Evolutionary conservation across 768 basidiomycete genomes (phyloP), one percentile per base, ranked within the genome.

Genomic region (Tremella yokohamensis): DNA sequence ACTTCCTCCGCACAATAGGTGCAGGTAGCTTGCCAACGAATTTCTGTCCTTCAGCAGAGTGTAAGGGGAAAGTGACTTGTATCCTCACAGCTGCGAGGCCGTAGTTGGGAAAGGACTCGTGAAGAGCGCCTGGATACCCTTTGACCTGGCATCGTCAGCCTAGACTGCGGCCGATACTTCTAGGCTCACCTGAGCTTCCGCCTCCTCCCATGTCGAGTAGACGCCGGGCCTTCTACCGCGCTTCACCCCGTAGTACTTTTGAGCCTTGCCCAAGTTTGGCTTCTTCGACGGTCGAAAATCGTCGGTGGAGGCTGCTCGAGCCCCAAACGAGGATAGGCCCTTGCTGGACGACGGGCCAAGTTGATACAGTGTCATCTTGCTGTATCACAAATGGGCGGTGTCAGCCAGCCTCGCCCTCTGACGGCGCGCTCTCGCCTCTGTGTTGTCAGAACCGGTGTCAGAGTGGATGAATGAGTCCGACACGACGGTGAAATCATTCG

Each of bases 231-330:
- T 16, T 45, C 70, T 20, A 16, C 70, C 70, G 22, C 49, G 39
- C 29, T 52, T 54, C n/a, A 72, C 70, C 1, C 56, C 68, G 42
- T 72, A 70, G 54, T 42, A 72, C 55, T 65, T 55, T 12, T 29
- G 40, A 40, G 18, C 20, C 37, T 57, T 57, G 18, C 15, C 25
- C 39, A n/a, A 9, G 38, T 45, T 47, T 26, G 45, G 37, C 54
- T 55, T 54, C 49, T 15, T 47, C 1, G 34, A 18, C 3, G 2
- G 29, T 34, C 29, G 29, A 34, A 6, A 34, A 34, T 34, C 11
- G 29, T 34, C 29, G 29, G 29, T 16, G 12, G 9, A 19, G 44
- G 44, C 9, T 8, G 26, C 16, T 12, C n/a, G 4, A n/a, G 29
- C 29, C 6, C 29, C 29, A 11, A 34, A 34, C 6, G 29, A 34